A percentile compares a stretch with the other conserved stretches of the same genome.
Evolutionary conservation across 768 basidiomycete genomes (phyloP).

Genomic region (Lactarius trivialis): DNA sequence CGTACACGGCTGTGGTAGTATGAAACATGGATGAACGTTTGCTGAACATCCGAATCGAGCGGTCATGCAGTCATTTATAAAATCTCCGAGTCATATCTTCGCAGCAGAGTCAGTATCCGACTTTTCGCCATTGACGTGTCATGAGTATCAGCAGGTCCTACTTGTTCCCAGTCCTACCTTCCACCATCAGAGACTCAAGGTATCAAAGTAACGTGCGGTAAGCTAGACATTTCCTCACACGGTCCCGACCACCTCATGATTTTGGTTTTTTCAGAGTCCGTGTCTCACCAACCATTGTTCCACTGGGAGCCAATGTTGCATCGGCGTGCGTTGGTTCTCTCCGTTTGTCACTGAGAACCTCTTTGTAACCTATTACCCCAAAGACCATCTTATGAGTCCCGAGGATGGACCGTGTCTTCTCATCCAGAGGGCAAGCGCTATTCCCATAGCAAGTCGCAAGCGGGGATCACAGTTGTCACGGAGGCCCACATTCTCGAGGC

Average conservation of each 20-base stretch:
- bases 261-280: neutral
- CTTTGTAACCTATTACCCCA: neutral
- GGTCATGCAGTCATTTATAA: too few species aligned
- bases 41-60: too few species aligned
- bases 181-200: neutral
- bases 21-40: too few species aligned
- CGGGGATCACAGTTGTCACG: slow-evolving; percentile 4
- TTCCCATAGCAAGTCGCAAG: neutral
- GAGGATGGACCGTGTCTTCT: neutral
- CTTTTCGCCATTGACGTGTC: too few species aligned
- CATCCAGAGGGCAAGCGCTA: slow-evolving; percentile 17
- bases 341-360: too few species aligned
- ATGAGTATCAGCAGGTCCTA: neutral
- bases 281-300: neutral
- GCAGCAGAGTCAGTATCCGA: too few species aligned
- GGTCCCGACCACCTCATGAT: neutral
- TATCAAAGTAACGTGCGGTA: slow-evolving; percentile 4
- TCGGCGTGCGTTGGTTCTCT: slow-evolving; percentile 1
- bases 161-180: neutral
- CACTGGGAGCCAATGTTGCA: neutral
- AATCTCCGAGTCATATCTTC: too few species aligned
- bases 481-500: neutral
- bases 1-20: too few species aligned
- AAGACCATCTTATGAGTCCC: slow-evolving; percentile 6
- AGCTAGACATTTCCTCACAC: neutral